Evolutionary conservation across 495 filamentous ascomycete species (phyloP), one percentile per base, ranked within the genome.

Genomic region (Pseudotulostoma volvatum): DNA sequence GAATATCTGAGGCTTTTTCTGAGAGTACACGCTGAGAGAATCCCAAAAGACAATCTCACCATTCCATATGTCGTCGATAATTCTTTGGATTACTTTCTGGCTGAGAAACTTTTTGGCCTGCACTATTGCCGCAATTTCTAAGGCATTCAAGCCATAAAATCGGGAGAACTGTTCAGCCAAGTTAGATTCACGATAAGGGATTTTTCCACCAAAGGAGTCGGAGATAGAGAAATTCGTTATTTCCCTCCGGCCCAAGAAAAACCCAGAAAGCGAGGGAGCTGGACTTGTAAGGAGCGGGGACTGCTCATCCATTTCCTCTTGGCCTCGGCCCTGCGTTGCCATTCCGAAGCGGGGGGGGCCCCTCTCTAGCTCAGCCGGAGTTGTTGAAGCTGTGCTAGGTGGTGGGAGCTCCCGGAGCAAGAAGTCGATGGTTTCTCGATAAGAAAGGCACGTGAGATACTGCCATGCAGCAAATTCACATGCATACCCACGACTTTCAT

Each of bases 21-120:
- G 74, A 0, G 82, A 77, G 47, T 82, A 63, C 13, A 84, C 74
- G 18, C 75, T 79, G 19, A 95, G 59, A 28, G 65, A 74, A 43
- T 93, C 79, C 86, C 87, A 96, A 51, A 94, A 93, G 13, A 86
- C 76, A 42, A 95, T 93, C 40, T 86, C 75, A 15, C 87, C 88
- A 33, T 76, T 76, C 88, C 88, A 94, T 38, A 94, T 86, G 32
- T 81, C 80, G 39, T 84, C 77, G 32, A 94, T 76, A 40, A 94
- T 79, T 44, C 78, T 80, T 49, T 95, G 88, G 20, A 96, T 79
- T 5, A 85, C 70, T 36, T 67, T 66, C 53, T 94, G 86, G 53
- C 82, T 83, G 9, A 94, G 69, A 46, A 94, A 96, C 20, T 79
- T 79, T 57, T 94, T 96, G 17, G 86, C 84, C 44, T 80, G 73